A percentile compares a stretch with the other conserved stretches of the same genome.
Evolutionary conservation across 148 eudicot genomes (phyloP).

Genomic region (Vaccinium macrocarpon): DNA sequence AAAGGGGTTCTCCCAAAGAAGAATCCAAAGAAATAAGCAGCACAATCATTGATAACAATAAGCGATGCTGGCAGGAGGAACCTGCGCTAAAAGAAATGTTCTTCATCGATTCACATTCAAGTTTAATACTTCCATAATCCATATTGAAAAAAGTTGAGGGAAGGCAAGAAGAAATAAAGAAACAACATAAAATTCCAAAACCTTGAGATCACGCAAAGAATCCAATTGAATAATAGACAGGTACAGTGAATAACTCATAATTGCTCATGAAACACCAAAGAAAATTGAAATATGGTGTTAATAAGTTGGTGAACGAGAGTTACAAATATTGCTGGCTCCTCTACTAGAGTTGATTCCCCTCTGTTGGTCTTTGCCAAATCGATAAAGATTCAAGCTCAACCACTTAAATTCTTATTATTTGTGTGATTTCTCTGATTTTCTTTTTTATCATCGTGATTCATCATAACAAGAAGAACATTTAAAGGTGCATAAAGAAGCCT

Average conservation of each 20-base stretch:
- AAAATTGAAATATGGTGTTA: neutral
- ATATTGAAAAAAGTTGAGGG: neutral
- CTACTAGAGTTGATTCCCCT: neutral
- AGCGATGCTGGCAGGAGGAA: constrained; percentile 99
- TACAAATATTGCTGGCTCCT: neutral
- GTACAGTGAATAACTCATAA: neutral
- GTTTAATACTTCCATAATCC: neutral
- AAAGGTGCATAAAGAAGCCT: neutral
- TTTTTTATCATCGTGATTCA: neutral
- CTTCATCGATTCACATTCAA: neutral
- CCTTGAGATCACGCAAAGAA: neutral
- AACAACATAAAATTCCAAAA: neutral
- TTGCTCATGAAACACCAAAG: neutral
- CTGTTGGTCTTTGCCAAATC: neutral
- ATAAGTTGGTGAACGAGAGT: neutral
- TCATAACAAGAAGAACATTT: neutral
- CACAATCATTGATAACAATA: constrained; percentile 91
- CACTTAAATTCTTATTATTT: neutral
- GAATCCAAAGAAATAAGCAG: constrained; percentile 91
- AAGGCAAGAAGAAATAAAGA: neutral
- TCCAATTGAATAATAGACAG: neutral
- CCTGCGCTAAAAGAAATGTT: constrained; percentile 47
- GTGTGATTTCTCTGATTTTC: neutral
- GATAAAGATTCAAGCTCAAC: neutral
- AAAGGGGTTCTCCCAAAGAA: constrained; percentile 97